A percentile compares a stretch with the other conserved stretches of the same genome.
Evolutionary conservation across 2,329 filamentous ascomycete species (phyloP).

Genomic region (Fusarium praegraminearum): DNA sequence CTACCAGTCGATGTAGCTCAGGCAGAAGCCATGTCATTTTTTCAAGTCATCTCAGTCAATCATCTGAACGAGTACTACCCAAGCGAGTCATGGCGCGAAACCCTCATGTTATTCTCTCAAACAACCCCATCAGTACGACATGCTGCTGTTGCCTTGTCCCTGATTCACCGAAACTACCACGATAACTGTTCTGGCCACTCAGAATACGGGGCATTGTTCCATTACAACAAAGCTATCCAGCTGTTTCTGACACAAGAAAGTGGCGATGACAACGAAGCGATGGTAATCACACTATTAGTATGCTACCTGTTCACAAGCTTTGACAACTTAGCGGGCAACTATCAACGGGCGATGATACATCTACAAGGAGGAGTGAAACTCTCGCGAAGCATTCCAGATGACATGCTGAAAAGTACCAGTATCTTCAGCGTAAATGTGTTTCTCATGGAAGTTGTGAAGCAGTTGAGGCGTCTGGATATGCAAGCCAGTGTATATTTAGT

Average conservation of each 20-base stretch:
- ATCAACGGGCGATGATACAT: background rate
- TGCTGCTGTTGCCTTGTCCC: background rate
- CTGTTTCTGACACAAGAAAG: background rate
- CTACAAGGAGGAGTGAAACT: background rate
- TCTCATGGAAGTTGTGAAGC: background rate
- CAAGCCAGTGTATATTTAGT: background rate
- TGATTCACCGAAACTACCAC: background rate
- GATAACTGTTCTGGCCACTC: background rate
- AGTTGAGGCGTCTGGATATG: background rate
- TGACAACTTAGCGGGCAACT: background rate
- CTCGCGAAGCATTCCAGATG: background rate
- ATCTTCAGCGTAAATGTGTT: accelerated
- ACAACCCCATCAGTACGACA: background rate
- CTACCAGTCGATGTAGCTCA: background rate
- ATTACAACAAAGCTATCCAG: background rate
- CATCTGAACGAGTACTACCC: background rate
- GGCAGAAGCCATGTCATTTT: background rate
- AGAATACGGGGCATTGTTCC: background rate
- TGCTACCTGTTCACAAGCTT: background rate
- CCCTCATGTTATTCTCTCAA: background rate
- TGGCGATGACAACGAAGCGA: background rate
- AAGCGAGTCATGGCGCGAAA: background rate
- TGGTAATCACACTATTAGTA: background rate
- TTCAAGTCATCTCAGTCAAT: background rate
- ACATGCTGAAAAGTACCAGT: background rate